Evolutionary conservation across 441 rosid species (phyloP), one percentile per base, ranked within the genome.

Genomic region (Dalechampia spathulata): DNA sequence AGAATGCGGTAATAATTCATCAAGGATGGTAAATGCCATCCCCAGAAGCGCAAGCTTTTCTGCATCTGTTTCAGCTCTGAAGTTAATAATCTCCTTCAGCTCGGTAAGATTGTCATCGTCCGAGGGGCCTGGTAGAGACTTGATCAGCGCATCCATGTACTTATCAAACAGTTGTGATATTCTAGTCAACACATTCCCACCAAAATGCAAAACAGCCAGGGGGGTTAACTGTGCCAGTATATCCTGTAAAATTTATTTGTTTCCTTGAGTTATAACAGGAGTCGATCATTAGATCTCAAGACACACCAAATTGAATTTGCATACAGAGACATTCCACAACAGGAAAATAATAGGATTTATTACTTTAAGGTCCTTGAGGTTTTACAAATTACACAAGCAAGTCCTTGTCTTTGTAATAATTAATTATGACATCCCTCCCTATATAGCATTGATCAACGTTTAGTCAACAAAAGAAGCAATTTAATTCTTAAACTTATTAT

Each of bases 41-140:
- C 99, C 99, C 70, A 92, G 74, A 75, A 92, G 84, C 16, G 91
- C 85, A 63, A 92, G 96, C 72, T 89, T 88, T 70, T 92, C 92
- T 0, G 94, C 74, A 72, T 92, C 99, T 0, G 96, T 92, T 78
- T 89, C 97, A 58, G 87, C 91, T 78, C 92, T 80, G 49, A 85
- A 83, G 14, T 81, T 79, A 61, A 79, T 63, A 23, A 62, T 69
- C 58, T 86, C 96, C 75, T 89, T 88, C 56, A 85, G 78, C 73
- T 89, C 99, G 0, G 80, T 70, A 32, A 85, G 84, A 74, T 69
- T 80, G 57, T 92, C 97, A 49, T 92, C 99, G 49, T 92, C 97
- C 5, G 90, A 79, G 49, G 96, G 90, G 57, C 94, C 86, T 25
- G 97, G 96, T 46, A 92, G 70, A 69, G 90, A 87, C 64, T 83